These are phyloP conservation scores for Suillus placidus DNA, from an alignment of 768 basidiomycete genomes.

Conservation along the genomic window DNA sequence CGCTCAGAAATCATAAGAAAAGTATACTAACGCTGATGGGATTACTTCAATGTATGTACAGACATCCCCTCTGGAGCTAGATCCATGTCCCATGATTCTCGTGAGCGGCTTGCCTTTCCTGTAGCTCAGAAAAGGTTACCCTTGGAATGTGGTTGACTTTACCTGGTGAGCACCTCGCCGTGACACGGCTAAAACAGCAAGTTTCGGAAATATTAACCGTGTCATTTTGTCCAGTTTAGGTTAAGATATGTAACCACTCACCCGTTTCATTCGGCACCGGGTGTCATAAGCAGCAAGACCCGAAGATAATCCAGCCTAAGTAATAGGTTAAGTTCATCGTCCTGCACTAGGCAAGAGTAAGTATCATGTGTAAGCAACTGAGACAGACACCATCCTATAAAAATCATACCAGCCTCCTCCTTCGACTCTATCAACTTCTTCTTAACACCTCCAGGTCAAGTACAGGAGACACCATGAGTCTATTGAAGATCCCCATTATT, in stretches of 20 bases:
- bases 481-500: slow-evolving; percentile 24
- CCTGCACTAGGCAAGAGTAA: background rate
- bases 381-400: too few relatives aligned
- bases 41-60: background rate
- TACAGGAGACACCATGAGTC: slow-evolving; percentile 25
- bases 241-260: background rate
- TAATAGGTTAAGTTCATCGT: too few relatives aligned
- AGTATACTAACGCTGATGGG: too few relatives aligned
- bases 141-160: background rate
- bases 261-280: background rate
- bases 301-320: background rate
- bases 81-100: background rate
- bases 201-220: too few relatives aligned
- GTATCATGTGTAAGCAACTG: background rate
- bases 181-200: too few relatives aligned
- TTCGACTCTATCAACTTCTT: too few relatives aligned
- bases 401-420: too few relatives aligned
- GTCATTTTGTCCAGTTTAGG: background rate
- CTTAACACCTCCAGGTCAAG: too few relatives aligned
- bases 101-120: background rate
- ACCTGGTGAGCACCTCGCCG: background rate
- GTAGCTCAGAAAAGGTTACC: background rate
- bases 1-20: too few relatives aligned
- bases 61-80: background rate
- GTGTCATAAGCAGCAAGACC: background rate